Evolutionary conservation across 1,284 basidiomycete genomes (phyloP).

Genomic region (Malassezia furfur): DNA sequence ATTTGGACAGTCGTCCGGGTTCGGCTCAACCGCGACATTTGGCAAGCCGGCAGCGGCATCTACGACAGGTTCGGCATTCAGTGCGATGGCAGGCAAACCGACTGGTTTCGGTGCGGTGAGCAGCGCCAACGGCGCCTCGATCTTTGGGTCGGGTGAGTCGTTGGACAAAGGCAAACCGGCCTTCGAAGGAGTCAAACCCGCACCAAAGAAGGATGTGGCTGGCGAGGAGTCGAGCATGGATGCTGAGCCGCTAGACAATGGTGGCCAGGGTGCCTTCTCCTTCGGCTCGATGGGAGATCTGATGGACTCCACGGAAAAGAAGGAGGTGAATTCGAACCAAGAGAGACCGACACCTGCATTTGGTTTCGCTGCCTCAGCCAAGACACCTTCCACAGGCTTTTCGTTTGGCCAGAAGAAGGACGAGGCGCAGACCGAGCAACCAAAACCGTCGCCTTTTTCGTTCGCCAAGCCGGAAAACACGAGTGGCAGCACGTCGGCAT

Average conservation of each 20-base stretch:
- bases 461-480: no score
- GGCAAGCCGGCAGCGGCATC: constrained; percentile 29
- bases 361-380: not conserved
- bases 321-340: not conserved
- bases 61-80: constrained; percentile 9
- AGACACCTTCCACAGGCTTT: constrained; percentile 8
- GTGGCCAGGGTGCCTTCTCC: not conserved
- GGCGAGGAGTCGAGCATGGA: not conserved
- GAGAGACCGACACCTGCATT: constrained; percentile 2
- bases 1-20: constrained; percentile 15
- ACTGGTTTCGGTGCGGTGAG: not conserved
- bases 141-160: constrained; percentile 17
- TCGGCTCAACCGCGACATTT: constrained; percentile 39
- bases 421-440: not conserved
- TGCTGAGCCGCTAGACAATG: not conserved
- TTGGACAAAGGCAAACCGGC: not conserved
- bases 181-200: not conserved
- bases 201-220: not conserved
- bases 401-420: constrained; percentile 21
- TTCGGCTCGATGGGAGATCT: not conserved
- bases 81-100: not conserved
- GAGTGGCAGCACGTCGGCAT: no score
- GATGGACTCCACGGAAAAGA: not conserved
- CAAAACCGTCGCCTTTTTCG: no score
- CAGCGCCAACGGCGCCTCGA: not conserved